Percentiles rank a stretch among this genome's conserved stretches.
Conservation (phyloP, 768 basidiomycete species). For the Hortiboletus flavorubellus region DNA sequence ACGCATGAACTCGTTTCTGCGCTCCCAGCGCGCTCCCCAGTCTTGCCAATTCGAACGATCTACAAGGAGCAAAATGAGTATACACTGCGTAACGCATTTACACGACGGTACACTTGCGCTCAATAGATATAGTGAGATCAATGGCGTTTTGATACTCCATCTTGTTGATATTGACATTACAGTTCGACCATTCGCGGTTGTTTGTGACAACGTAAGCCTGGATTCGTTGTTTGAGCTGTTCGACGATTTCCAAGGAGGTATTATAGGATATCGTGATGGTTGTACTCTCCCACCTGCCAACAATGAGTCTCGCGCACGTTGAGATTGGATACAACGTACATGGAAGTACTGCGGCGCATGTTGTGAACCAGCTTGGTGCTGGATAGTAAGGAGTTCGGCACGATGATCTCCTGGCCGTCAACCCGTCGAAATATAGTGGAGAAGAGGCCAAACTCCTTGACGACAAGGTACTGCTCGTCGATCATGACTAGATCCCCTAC, state of each 20-base stretch:
- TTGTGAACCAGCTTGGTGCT: constrained; percentile 76
- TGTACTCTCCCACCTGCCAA: constrained; percentile 62
- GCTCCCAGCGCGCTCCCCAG: constrained; percentile 77
- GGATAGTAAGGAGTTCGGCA: constrained; percentile 71
- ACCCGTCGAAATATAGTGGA: constrained; percentile 77
- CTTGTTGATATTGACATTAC: constrained; percentile 65
- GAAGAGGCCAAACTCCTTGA: constrained; percentile 78
- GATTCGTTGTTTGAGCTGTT: constrained; percentile 59
- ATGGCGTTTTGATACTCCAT: constrained; percentile 79
- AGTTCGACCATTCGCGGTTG: constrained; percentile 70
- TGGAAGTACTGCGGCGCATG: constrained; percentile 68
- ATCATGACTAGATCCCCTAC: constrained; percentile 82
- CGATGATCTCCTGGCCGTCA: constrained; percentile 77
- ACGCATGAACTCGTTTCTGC: constrained; percentile 75
- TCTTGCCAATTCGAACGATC: constrained; percentile 85
- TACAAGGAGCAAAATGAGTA: constrained; percentile 23
- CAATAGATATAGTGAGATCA: constrained; percentile 61
- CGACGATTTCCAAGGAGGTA: constrained; percentile 68
- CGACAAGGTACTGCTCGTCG: constrained; percentile 46
- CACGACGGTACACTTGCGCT: constrained; percentile 47
- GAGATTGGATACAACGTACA: constrained; percentile 40
- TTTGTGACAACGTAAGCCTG: constrained; percentile 59
- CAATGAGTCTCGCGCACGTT: constrained; percentile 2
- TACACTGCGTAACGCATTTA: neutral
- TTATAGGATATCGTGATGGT: constrained; percentile 62